Evolutionary conservation across 305 asterid genomes (phyloP), one percentile per base, ranked within the genome.

Genomic region (Andrographis paniculata): DNA sequence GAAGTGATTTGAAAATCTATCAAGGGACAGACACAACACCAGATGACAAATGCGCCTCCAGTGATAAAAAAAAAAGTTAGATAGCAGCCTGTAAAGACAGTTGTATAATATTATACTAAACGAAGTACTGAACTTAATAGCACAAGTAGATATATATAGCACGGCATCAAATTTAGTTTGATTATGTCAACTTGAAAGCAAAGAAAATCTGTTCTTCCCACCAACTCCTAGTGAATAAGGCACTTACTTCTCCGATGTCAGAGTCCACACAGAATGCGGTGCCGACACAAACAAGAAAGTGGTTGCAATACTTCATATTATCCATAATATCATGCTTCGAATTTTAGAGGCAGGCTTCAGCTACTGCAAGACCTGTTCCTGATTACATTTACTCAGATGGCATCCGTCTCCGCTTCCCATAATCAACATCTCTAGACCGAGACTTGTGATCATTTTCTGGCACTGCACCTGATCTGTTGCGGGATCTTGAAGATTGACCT

Each of bases 371-470:
- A 50, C 43, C 12, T 36, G 14, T 40, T 42, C 46, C 15, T 47
- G 40, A 54, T 53, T 46, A 47, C 23, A 58, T 78, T n/a, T 67
- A 78, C 40, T 82, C 85, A 52, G 83, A 73, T 47, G 82, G 72
- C 57, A 70, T 28, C 55, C 85, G 80, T 48, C 80, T 64, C 55
- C 85, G 63, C 52, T 78, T 82, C 54, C 77, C 82, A 63, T 73
- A 75, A 68, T 82, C 84, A 50, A 72, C 73, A 68, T 78, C 88
- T 69, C 82, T 70, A 18, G 80, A 71, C 58, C 79, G 68, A 46
- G 80, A 70, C 42, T 77, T 65, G 52, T 76, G 88, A 63, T 71
- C 72, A 19, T 68, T 84, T 39, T 71, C 76, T 37, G 55, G 73
- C 35, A 50, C 61, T 53, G 67, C 70, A 48, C 69, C 58, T 17